Conservation (phyloP, 2,329 filamentous ascomycete genomes). For the Arthrobotrys iridis region DNA sequence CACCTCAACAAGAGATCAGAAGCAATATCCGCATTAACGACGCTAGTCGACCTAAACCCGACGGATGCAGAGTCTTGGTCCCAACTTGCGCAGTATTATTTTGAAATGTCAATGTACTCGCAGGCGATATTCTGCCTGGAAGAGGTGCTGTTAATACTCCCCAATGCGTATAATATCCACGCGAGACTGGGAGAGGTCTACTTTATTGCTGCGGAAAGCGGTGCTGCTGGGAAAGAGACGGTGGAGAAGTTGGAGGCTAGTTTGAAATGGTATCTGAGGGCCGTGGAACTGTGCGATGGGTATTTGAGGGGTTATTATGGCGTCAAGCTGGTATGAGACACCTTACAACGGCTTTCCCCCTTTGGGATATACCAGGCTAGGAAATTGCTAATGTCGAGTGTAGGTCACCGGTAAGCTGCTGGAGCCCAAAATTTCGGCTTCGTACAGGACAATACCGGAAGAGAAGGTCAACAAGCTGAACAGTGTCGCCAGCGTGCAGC, state of each 20-base stretch:
- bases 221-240: constrained; percentile 6
- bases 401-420: constrained; percentile 57
- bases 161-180: constrained; percentile 94
- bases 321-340: constrained; percentile 73
- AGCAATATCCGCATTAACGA: constrained; percentile 77
- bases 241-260: constrained; percentile 70
- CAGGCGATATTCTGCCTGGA: constrained; percentile 90
- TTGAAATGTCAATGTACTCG: constrained; percentile 77
- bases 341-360: constrained; percentile 58
- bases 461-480: constrained; percentile 74
- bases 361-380: background rate
- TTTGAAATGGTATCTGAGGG: constrained; percentile 85
- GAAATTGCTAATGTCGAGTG: constrained; percentile 56
- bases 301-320: constrained; percentile 94
- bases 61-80: constrained; percentile 94
- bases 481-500: constrained; percentile 76
- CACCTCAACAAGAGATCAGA: constrained; percentile 76
- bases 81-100: constrained; percentile 87
- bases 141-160: constrained; percentile 84
- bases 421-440: constrained; percentile 29
- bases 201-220: constrained; percentile 70
- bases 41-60: constrained; percentile 81
- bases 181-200: constrained; percentile 78
- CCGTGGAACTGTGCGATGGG: constrained; percentile 91
- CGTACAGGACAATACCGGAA: constrained; percentile 46